phyloP scores from a whole-genome alignment of 2,329 filamentous ascomycete genomes.

The Neopestalotiopsis clavispora region DNA sequence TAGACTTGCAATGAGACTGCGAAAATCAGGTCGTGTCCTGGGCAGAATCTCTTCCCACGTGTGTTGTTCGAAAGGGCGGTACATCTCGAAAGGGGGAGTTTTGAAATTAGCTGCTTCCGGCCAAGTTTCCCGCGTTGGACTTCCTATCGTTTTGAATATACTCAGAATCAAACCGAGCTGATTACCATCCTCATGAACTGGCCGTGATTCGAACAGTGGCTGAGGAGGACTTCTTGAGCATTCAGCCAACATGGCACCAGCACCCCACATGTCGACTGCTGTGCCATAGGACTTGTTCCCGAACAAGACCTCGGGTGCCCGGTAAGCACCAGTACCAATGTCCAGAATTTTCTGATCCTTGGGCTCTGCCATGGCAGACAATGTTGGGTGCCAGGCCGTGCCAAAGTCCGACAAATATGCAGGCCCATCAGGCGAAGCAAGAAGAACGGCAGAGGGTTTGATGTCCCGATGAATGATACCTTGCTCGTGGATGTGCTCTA shows the following conservation, averaged over 20 bases:
- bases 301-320: slow-evolving; percentile 89
- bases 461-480: slow-evolving; percentile 92
- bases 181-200: slow-evolving; percentile 78
- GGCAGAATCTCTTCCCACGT: slow-evolving; percentile 75
- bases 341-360: slow-evolving; percentile 79
- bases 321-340: slow-evolving; percentile 90
- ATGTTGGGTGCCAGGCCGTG: slow-evolving; percentile 77
- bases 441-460: slow-evolving; percentile 88
- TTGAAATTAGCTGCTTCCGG: slow-evolving; percentile 74
- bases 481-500: slow-evolving; percentile 72
- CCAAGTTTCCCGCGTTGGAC: slow-evolving; percentile 80
- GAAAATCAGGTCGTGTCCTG: slow-evolving; percentile 59
- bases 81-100: slow-evolving; percentile 88
- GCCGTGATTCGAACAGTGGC: slow-evolving; percentile 82
- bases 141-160: slow-evolving; percentile 91
- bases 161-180: slow-evolving; percentile 90
- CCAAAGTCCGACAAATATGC: slow-evolving; percentile 91
- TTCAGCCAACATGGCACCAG: slow-evolving; percentile 85
- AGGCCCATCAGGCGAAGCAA: slow-evolving; percentile 69
- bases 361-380: slow-evolving; percentile 66
- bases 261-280: slow-evolving; percentile 86
- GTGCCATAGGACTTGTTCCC: slow-evolving; percentile 75
- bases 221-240: slow-evolving; percentile 57
- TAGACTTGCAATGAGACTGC: slow-evolving; percentile 69
- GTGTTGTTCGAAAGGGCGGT: slow-evolving; percentile 72